Evolutionary conservation across 352 stramenopile genomes (phyloP).

Genomic region (Thraustochytrium sp.): DNA sequence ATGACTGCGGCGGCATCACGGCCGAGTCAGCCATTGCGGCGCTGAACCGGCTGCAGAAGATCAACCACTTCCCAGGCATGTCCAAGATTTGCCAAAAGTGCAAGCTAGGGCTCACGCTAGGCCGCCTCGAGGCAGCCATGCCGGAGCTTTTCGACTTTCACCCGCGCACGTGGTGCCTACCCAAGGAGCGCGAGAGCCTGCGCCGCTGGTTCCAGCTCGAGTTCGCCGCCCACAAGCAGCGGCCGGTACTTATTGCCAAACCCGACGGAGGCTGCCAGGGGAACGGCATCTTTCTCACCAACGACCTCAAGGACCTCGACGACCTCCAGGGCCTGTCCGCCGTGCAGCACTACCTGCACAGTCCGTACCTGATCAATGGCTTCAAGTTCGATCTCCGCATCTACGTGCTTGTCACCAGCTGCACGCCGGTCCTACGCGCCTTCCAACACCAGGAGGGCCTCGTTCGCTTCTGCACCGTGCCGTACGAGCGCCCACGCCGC

Average conservation of each 20-base stretch:
- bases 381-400: slow-evolving; percentile 85
- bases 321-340: slow-evolving; percentile 17
- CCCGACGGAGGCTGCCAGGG: slow-evolving; percentile 34
- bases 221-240: not conserved
- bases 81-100: slow-evolving; percentile 46
- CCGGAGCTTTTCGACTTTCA: slow-evolving; percentile 31
- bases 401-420: slow-evolving; percentile 88
- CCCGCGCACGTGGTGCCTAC: slow-evolving; percentile 26
- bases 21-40: slow-evolving; percentile 1
- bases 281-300: slow-evolving; percentile 43
- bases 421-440: slow-evolving; percentile 75
- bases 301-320: slow-evolving; percentile 39
- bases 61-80: slow-evolving; percentile 45
- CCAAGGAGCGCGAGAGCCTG: slow-evolving; percentile 17
- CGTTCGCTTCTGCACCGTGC: slow-evolving; percentile 74
- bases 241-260: slow-evolving; percentile 29
- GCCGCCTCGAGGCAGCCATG: not conserved
- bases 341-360: slow-evolving; percentile 78
- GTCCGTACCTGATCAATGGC: slow-evolving; percentile 73
- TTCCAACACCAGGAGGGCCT: slow-evolving; percentile 89
- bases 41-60: slow-evolving; percentile 26
- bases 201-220: slow-evolving; percentile 17
- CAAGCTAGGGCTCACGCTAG: slow-evolving; percentile 26
- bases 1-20: slow-evolving; percentile 28
- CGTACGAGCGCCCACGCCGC: slow-evolving; percentile 62